phyloP scores from a whole-genome alignment of 1,284 basidiomycete species.

The Irpex sp. region DNA sequence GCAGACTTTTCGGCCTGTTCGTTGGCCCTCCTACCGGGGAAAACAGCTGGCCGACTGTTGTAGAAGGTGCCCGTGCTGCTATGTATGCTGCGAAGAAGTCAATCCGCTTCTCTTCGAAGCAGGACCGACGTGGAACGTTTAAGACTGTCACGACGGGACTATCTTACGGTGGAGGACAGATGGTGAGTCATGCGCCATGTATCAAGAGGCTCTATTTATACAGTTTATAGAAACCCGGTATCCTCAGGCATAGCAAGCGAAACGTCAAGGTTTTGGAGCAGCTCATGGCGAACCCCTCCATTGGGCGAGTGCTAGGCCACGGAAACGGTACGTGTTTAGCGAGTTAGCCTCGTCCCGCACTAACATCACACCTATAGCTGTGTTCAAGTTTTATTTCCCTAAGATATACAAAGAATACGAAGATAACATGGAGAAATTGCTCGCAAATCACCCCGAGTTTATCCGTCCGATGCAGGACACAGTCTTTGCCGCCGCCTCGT shows the following conservation, averaged over 20 bases:
- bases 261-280: background rate
- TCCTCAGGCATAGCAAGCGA: background rate
- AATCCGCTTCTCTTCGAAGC: background rate
- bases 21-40: background rate
- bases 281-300: background rate
- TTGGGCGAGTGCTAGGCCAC: background rate
- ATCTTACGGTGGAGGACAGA: constrained; percentile 11
- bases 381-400: background rate
- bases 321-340: background rate
- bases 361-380: background rate
- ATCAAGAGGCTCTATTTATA: background rate
- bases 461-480: constrained; percentile 3
- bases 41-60: background rate
- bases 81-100: background rate
- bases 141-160: constrained; percentile 1
- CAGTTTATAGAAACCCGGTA: background rate
- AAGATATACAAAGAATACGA: constrained; percentile 2
- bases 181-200: background rate
- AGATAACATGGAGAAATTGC: background rate
- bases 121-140: constrained; percentile 1
- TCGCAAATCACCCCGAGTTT: background rate
- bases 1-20: background rate
- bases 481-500: constrained; percentile 15
- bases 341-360: background rate
- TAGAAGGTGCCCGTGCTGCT: background rate